Base-by-base conservation (phyloP, 768 basidiomycete genomes). In the Podaxis sp. region DNA sequence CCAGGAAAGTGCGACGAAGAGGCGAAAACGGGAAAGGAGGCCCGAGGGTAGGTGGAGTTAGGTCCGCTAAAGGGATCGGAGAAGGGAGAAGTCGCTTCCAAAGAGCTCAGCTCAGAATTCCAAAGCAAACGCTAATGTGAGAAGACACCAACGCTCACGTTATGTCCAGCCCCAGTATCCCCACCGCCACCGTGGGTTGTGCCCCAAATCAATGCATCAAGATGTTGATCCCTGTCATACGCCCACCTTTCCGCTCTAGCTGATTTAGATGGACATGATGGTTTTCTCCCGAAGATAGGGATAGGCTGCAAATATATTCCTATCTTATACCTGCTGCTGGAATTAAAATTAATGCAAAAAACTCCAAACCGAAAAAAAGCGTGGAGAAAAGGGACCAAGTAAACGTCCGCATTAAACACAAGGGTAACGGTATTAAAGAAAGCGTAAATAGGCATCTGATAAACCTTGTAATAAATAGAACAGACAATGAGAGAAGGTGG, bases 1-100 rank as follows among this genome's bases (percentile, higher is more conserved):
- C 22, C 54, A 37, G 22, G 54, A 56, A 56, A 46, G 58, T 59
- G 66, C 54, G 62, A 51, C 54, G 62, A 51, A 56, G 60, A 51
- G 52, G 49, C 6, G 52, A 49, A 64, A 37, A 17, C 26, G 48
- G 58, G 17, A 38, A 26, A 44, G 20, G 24, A 24, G 46, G 40
- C 20, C 56, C 12, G 30, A 12, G 48, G 15, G 41, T 33, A 22
- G 36, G 36, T 58, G 62, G 52, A 38, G 52, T 15, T 33, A 37
- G 60, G 44, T 48, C 40, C 53, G 52, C 41, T 20, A 44, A 20
- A 36, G 26, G 22, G 8, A 37, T n/a, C 15, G 52, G 44, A 51
- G 48, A 22, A 36, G 11, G n/a, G 15, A 52, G 26, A 10, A 33
- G n/a, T 46, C 44, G 44, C 36, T 22, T 62, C 44, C 60, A 26